phyloP scores from a whole-genome alignment of 106 monocot genomes.

The Vanilla planifolia region DNA sequence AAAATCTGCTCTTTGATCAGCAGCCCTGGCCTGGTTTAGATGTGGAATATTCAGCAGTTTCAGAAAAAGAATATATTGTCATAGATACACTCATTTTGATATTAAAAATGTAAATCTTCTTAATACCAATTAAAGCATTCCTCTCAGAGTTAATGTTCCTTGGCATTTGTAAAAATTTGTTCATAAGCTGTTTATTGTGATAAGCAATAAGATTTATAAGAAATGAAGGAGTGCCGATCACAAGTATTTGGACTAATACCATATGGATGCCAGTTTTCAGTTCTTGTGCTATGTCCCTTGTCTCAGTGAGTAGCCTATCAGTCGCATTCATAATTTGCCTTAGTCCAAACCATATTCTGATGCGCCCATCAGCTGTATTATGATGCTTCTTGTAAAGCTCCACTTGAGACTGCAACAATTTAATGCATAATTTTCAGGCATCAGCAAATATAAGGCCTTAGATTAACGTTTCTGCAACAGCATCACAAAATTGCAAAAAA shows the following conservation, averaged over 20 bases:
- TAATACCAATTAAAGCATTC: too few species aligned
- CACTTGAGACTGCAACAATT: constrained; percentile 59
- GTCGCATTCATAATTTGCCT: constrained; percentile 96
- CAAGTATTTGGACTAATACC: constrained; percentile 36
- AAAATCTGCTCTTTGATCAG: too few species aligned
- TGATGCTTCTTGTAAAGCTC: constrained; percentile 71
- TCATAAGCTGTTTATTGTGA: neutral
- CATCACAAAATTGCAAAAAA: too few species aligned
- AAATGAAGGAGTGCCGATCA: neutral
- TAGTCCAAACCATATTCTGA: constrained; percentile 89
- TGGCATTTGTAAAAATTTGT: too few species aligned
- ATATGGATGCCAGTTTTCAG: constrained; percentile 88
- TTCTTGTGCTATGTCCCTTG: constrained; percentile 59
- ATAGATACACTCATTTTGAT: too few species aligned
- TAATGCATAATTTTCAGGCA: constrained; percentile 5
- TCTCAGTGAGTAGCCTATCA: constrained; percentile 56
- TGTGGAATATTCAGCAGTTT: too few species aligned
- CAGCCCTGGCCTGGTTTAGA: too few species aligned
- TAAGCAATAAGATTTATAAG: neutral
- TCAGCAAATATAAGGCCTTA: neutral
- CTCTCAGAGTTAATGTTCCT: too few species aligned
- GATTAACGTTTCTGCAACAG: too few species aligned
- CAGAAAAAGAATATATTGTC: too few species aligned
- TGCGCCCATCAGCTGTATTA: constrained; percentile 81
- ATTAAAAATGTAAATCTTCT: too few species aligned